These are phyloP conservation scores for Phytophthora pini DNA, from an alignment of 352 stramenopile species.

Conservation along the genomic window DNA sequence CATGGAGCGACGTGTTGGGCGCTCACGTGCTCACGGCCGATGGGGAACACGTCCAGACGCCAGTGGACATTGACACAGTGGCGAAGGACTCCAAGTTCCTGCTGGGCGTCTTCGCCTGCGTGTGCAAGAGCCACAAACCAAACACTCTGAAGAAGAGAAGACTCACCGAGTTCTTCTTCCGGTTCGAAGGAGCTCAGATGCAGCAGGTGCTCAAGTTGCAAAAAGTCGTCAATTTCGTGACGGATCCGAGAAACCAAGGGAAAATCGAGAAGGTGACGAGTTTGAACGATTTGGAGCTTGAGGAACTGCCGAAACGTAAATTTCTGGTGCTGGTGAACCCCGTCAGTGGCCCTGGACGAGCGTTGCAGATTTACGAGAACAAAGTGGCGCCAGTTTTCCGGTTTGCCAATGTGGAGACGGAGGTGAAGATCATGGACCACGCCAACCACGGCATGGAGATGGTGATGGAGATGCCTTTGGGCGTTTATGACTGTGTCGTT, in stretches of 20 bases:
- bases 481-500: constrained; percentile 70
- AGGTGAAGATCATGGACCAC: constrained; percentile 55
- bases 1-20: constrained; percentile 61
- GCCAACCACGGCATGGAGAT: constrained; percentile 66
- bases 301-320: constrained; percentile 33
- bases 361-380: constrained; percentile 57
- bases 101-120: constrained; percentile 55
- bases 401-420: constrained; percentile 57
- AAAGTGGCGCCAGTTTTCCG: constrained; percentile 61
- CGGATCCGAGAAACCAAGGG: constrained; percentile 48
- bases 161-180: constrained; percentile 55
- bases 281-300: constrained; percentile 41
- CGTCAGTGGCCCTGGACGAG: constrained; percentile 60
- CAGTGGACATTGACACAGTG: constrained; percentile 20
- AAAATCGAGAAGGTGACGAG: constrained; percentile 25
- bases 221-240: constrained; percentile 55
- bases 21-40: constrained; percentile 57
- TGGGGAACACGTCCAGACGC: constrained; percentile 42
- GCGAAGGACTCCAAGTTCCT: constrained; percentile 36
- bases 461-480: constrained; percentile 49
- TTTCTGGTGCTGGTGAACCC: constrained; percentile 82
- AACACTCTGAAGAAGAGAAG: constrained; percentile 47
- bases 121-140: constrained; percentile 34
- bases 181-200: constrained; percentile 49
- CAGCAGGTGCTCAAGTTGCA: constrained; percentile 42